Conservation (phyloP, 805 yeast species). For the Candida silvicultrix region DNA sequence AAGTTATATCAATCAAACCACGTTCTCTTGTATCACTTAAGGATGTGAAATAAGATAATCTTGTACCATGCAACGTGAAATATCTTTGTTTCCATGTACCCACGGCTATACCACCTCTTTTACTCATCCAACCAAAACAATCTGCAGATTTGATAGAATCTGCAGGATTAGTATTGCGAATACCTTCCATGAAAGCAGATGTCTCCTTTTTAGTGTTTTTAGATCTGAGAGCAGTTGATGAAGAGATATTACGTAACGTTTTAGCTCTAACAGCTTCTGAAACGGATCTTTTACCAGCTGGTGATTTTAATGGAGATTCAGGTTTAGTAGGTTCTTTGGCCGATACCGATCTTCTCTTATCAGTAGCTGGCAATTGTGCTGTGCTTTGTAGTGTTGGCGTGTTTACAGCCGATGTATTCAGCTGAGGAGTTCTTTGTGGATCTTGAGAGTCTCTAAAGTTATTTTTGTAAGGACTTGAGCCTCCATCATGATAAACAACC, state of each 20-base stretch:
- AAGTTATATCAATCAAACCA: conserved; percentile 92
- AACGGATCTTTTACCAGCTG: conserved; percentile 32
- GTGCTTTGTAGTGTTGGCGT: neutral
- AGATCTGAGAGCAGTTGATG: conserved; percentile 32
- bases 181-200: conserved; percentile 84
- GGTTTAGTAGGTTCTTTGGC: conserved; percentile 33
- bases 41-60: conserved; percentile 81
- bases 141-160: conserved; percentile 73
- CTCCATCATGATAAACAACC: conserved; percentile 8
- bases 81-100: conserved; percentile 88
- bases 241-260: conserved; percentile 45
- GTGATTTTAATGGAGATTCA: conserved; percentile 17
- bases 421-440: conserved; percentile 1
- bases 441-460: conserved; percentile 2
- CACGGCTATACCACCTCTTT: conserved; percentile 76
- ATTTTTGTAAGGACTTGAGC: conserved; percentile 6
- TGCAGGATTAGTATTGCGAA: conserved; percentile 65
- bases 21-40: conserved; percentile 77
- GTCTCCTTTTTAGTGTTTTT: conserved; percentile 55
- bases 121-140: conserved; percentile 93
- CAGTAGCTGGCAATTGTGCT: conserved; percentile 12
- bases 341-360: conserved; percentile 43
- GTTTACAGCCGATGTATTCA: conserved; percentile 3
- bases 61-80: conserved; percentile 85
- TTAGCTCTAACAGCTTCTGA: conserved; percentile 47